Conservation (phyloP, 306 rosid genomes). For the Vachellia collinsii region DNA sequence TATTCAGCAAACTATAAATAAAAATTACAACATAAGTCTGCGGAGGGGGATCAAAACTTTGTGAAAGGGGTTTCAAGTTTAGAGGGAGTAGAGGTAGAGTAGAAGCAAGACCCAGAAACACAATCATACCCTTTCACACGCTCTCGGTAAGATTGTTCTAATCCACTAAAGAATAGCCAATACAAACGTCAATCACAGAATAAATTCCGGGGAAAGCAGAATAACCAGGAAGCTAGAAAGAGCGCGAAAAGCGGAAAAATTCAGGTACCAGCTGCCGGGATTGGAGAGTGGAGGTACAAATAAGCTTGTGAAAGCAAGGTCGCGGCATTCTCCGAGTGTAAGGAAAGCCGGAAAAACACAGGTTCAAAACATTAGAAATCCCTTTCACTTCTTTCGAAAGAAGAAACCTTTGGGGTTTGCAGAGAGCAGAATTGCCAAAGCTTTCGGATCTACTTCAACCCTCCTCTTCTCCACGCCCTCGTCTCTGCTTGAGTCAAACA, state of each 20-base stretch:
- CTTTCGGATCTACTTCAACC: slow-evolving; percentile 57
- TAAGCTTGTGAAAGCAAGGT: slow-evolving; percentile 84
- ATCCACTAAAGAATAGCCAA: slow-evolving; percentile 22
- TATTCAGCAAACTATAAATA: neutral
- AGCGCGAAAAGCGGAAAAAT: slow-evolving; percentile 30
- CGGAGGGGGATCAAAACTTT: slow-evolving; percentile 18
- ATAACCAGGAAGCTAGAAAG: neutral
- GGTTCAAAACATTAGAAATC: slow-evolving; percentile 39
- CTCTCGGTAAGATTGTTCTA: slow-evolving; percentile 36
- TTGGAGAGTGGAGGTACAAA: slow-evolving; percentile 68
- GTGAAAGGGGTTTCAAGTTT: slow-evolving; percentile 2
- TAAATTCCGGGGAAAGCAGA: neutral
- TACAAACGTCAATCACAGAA: slow-evolving; percentile 15
- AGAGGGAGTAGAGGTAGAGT: neutral
- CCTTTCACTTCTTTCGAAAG: slow-evolving; percentile 25
- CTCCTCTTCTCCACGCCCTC: slow-evolving; percentile 26
- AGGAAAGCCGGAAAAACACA: slow-evolving; percentile 23
- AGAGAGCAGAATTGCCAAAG: slow-evolving; percentile 21
- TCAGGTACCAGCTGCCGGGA: slow-evolving; percentile 74
- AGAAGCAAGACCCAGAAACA: slow-evolving; percentile 28
- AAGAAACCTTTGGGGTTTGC: slow-evolving; percentile 34
- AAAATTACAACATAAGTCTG: neutral
- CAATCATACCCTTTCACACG: slow-evolving; percentile 3
- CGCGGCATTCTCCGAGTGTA: slow-evolving; percentile 57
- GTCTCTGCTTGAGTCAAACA: slow-evolving; percentile 66